Base-by-base conservation (phyloP, 768 basidiomycete genomes). In the Lactifluus piperatus region DNA sequence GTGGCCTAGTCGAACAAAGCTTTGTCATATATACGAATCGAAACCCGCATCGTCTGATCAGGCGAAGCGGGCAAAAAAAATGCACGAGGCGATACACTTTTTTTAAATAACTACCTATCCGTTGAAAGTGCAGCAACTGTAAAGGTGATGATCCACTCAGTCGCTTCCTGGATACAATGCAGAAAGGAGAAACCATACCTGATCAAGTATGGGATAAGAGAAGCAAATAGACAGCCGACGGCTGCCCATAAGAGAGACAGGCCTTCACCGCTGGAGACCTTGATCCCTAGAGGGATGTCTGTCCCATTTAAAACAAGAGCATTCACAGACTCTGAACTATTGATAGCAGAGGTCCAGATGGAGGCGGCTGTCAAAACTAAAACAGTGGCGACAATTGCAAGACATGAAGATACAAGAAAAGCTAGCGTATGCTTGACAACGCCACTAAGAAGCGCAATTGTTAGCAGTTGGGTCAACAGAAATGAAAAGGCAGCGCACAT, bases 121-220 rank as follows among this genome's bases (percentile, higher is more conserved):
- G 63, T 87, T 82, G 73, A 77, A 91, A 54, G 89, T 91, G 72
- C 86, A 90, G 67, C 87, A 91, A 64, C 88, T 91, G 62, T n/a
- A 44, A 36, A 37, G 47, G 20, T 10, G 47, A 46, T 5, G 20
- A 16, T 2, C 22, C 22, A n/a, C 3, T 32, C 39, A 47, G 50
- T 45, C 36, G 50, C 32, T 48, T 26, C 16, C 20, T 46, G 7
- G 6, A 51, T 34, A 8, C 32, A 51, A 37, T 54, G 49, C 20
- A 48, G 7, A 43, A 57, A 29, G 7, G 44, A 7, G 16, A 11
- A 16, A 18, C 69, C 83, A 46, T 62, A 88, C 88, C 83, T 89
- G 65, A 89, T 77, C 77, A 88, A 79, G 68, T 90, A 91, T 14
- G 90, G 90, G 43, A 87, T 68, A 51, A 83, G 73, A 1, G 89